These are phyloP conservation scores for Globisporangium acanthophoron DNA, from an alignment of 352 stramenopile species.

Conservation along the genomic window DNA sequence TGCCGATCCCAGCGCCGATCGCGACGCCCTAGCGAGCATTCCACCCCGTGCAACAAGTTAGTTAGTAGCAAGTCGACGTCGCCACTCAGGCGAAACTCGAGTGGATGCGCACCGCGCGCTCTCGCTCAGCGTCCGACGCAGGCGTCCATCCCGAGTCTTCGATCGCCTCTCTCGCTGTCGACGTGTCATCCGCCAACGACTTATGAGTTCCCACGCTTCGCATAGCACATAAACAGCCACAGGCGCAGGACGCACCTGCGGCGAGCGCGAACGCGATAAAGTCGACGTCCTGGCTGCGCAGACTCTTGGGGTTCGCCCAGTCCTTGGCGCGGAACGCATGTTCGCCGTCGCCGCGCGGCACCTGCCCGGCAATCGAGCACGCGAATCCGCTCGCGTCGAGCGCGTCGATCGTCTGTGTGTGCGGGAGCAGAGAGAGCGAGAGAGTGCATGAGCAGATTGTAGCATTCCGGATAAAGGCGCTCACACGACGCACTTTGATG, in stretches of 20 bases:
- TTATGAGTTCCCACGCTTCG: neutral
- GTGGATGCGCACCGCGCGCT: constrained; percentile 40
- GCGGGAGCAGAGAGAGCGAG: neutral
- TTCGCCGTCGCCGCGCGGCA: constrained; percentile 51
- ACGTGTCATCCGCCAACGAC: neutral
- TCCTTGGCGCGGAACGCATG: constrained; percentile 60
- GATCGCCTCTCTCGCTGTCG: constrained; percentile 71
- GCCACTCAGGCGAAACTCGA: neutral
- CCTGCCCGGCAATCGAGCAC: constrained; percentile 66
- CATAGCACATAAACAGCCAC: neutral
- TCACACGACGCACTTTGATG: constrained; percentile 36
- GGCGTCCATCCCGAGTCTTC: constrained; percentile 66
- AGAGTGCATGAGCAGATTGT: neutral
- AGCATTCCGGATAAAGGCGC: neutral
- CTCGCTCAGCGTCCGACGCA: constrained; percentile 53
- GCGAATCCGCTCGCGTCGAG: constrained; percentile 55
- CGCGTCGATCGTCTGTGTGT: constrained; percentile 34
- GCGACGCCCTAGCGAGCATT: constrained; percentile 58
- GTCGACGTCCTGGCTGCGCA: constrained; percentile 70
- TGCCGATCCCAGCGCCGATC: constrained; percentile 81
- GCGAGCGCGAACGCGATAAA: constrained; percentile 85
- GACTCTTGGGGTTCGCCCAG: constrained; percentile 61
- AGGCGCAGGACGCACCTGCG: constrained; percentile 38
- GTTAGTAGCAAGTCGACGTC: neutral
- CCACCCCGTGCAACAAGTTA: neutral